phyloP scores from a whole-genome alignment of 345 rosid species.

The Xanthoceras sorbifolium region DNA sequence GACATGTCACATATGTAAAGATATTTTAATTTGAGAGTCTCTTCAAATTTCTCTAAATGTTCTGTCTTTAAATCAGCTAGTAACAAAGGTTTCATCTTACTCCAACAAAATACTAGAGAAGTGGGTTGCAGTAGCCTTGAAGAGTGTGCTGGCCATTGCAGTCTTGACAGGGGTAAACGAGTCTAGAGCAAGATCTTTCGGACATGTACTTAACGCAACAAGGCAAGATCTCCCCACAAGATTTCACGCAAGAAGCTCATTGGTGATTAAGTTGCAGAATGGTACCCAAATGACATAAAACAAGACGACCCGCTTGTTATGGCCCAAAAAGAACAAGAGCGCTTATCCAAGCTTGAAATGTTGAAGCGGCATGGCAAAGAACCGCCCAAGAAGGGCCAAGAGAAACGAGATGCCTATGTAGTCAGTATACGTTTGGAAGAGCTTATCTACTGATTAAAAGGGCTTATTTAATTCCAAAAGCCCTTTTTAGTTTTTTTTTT shows the following conservation, averaged over 20 bases:
- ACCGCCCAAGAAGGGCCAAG: slow-evolving; percentile 89
- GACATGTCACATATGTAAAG: not conserved
- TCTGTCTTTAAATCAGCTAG: not conserved
- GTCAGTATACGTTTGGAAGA: too few relatives aligned
- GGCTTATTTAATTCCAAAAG: too few relatives aligned
- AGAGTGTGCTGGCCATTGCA: slow-evolving; percentile 52
- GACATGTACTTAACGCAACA: slow-evolving; percentile 72
- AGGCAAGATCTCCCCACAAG: slow-evolving; percentile 78
- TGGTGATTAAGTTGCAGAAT: slow-evolving; percentile 78
- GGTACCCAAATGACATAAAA: slow-evolving; percentile 84
- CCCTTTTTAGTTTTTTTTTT: too few relatives aligned
- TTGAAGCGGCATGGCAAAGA: slow-evolving; percentile 85
- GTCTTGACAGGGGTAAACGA: slow-evolving; percentile 58
- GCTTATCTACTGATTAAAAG: too few relatives aligned
- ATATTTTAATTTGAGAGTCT: not conserved
- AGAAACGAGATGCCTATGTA: too few relatives aligned
- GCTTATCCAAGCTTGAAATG: slow-evolving; percentile 82
- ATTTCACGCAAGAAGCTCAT: slow-evolving; percentile 75
- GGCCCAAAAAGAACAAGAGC: slow-evolving; percentile 67
- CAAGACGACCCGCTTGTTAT: slow-evolving; percentile 66
- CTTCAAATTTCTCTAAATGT: not conserved
- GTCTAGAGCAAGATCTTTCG: slow-evolving; percentile 77
- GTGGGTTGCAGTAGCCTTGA: slow-evolving; percentile 56
- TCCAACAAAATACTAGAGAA: slow-evolving; percentile 5
- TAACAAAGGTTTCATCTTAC: not conserved